A percentile compares a stretch with the other conserved stretches of the same genome.
Conservation (phyloP, 305 asterid genomes). For the Salvia sclarea region DNA sequence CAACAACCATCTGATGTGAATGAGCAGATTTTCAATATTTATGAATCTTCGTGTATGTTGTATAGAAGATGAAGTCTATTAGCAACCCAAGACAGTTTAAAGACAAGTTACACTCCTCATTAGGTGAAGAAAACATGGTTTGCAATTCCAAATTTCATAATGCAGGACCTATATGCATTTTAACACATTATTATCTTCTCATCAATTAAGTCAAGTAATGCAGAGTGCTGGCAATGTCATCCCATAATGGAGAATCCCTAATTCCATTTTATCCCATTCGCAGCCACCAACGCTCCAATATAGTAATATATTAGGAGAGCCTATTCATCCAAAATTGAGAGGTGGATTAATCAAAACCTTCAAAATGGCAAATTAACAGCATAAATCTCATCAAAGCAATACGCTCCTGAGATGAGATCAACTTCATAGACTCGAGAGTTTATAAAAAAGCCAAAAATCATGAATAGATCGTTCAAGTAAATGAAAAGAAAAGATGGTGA, state of each 20-base stretch:
- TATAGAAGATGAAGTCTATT: neutral
- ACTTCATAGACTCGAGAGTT: neutral
- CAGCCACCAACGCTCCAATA: neutral
- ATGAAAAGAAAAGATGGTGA: neutral
- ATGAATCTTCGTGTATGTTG: too few species aligned
- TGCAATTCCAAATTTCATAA: neutral
- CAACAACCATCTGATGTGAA: neutral
- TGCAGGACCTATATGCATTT: neutral
- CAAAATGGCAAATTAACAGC: neutral
- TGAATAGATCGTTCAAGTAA: neutral
- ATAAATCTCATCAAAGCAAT: neutral
- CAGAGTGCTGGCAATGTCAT: too few species aligned
- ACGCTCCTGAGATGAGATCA: slow-evolving; percentile 12
- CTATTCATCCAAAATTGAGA: neutral
- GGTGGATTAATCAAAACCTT: slow-evolving; percentile 6
- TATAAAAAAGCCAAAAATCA: neutral
- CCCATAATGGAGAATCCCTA: too few species aligned
- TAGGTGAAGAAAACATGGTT: neutral
- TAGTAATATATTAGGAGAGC: neutral
- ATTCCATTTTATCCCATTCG: too few species aligned
- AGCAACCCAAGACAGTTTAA: neutral
- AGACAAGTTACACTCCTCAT: neutral
- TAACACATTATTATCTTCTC: neutral
- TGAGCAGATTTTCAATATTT: neutral
- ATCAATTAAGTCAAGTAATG: too few species aligned